phyloP scores from a whole-genome alignment of 2,329 filamentous ascomycete genomes.

The Fusarium sp. region DNA sequence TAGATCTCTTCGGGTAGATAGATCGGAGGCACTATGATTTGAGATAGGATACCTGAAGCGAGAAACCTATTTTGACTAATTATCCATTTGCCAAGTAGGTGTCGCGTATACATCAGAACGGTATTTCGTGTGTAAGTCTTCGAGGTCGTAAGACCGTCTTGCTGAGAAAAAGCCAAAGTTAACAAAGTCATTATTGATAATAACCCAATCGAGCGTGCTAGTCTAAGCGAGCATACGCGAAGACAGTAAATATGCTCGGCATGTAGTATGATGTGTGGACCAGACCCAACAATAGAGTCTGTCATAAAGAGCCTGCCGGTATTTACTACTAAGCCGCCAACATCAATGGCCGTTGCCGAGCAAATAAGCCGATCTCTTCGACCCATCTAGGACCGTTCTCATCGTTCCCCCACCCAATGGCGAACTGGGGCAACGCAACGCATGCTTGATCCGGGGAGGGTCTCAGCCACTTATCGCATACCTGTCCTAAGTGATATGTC shows the following conservation, averaged over 20 bases:
- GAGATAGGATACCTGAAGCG: not conserved
- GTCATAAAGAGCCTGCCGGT: not conserved
- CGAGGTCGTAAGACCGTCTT: no score
- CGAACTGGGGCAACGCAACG: not conserved
- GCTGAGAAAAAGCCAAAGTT: no score
- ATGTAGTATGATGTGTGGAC: not conserved
- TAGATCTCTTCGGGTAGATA: rapidly evolving
- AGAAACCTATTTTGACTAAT: no score
- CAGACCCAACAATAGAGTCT: not conserved
- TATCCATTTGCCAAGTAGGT: not conserved
- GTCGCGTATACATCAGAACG: not conserved
- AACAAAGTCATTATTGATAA: not conserved
- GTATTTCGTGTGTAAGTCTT: no score
- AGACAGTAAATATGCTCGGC: no score
- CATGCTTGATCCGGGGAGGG: not conserved
- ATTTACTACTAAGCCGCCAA: not conserved
- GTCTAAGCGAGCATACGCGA: not conserved
- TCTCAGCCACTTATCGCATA: slow-evolving; percentile 22
- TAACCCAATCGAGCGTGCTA: not conserved
- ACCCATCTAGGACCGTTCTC: slow-evolving; percentile 10
- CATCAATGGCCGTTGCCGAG: not conserved
- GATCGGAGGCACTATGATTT: not conserved
- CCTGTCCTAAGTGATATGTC: not conserved
- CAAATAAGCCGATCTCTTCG: not conserved
- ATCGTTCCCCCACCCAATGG: not conserved